Percentiles rank a stretch among this genome's conserved stretches.
phyloP scores from a whole-genome alignment of 1,284 basidiomycete species.

The Xerocomus nothofagi region DNA sequence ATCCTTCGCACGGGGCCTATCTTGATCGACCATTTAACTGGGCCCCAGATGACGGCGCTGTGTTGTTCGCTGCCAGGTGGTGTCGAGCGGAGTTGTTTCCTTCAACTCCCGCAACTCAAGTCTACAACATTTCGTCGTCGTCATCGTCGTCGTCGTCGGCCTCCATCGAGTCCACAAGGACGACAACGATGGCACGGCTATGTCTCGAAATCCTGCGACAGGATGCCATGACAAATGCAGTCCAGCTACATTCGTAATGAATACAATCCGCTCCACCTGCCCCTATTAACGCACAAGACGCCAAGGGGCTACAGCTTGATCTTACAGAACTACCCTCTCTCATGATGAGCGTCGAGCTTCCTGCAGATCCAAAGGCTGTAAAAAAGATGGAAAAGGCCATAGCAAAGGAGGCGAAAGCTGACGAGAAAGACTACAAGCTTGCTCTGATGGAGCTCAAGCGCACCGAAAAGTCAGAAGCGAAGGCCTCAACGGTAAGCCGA shows the following conservation, averaged over 20 bases:
- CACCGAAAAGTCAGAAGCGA: constrained; percentile 47
- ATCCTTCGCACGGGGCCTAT: constrained; percentile 8
- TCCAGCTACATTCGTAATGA: not conserved
- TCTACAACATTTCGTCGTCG: not conserved
- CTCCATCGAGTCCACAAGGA: too few relatives aligned
- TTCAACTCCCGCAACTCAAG: not conserved
- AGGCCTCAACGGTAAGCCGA: constrained; percentile 47
- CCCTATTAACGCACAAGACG: constrained; percentile 5
- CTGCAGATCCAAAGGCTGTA: constrained; percentile 24
- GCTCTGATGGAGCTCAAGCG: constrained; percentile 47
- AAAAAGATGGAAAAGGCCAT: constrained; percentile 51
- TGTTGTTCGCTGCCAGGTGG: constrained; percentile 11
- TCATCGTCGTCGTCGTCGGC: too few relatives aligned
- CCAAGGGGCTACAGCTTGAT: not conserved
- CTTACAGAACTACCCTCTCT: not conserved
- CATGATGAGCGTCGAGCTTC: constrained; percentile 19
- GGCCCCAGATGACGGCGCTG: constrained; percentile 21
- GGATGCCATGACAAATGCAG: constrained; percentile 5
- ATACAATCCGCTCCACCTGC: constrained; percentile 9
- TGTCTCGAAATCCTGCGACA: not conserved
- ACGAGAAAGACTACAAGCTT: constrained; percentile 46
- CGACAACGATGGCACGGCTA: not conserved
- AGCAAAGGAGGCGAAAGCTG: constrained; percentile 45
- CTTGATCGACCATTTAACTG: constrained; percentile 19
- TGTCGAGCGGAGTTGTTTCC: not conserved